A percentile compares a stretch with the other conserved stretches of the same genome.
Conservation (phyloP, 331 rosid species). For the Saraca asoca region DNA sequence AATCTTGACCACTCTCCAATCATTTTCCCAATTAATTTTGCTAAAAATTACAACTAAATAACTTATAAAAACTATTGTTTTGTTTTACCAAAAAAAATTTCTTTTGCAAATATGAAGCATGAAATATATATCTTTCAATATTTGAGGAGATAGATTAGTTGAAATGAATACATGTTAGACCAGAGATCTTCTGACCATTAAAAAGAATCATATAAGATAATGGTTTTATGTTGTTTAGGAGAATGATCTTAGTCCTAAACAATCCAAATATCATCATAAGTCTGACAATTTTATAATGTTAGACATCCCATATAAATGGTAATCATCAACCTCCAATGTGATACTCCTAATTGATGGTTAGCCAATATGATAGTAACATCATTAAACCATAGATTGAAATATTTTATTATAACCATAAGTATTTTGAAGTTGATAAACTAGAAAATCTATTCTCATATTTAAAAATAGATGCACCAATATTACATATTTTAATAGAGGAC, state of each 20-base stretch:
- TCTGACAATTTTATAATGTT: conserved; percentile 13
- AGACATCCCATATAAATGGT: conserved; percentile 17
- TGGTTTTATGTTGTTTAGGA: not conserved
- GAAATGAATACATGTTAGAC: too few relatives aligned
- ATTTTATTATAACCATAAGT: conserved; percentile 36
- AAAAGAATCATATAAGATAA: not conserved
- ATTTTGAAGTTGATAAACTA: conserved; percentile 35
- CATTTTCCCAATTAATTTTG: not conserved
- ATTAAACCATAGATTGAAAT: conserved; percentile 14
- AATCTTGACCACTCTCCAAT: too few relatives aligned
- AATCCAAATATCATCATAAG: conserved; percentile 28
- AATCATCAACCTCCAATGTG: conserved; percentile 29
- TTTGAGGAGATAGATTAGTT: not conserved
- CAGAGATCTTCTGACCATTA: too few relatives aligned
- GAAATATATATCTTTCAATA: too few relatives aligned
- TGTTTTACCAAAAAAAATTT: not conserved
- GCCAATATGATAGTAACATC: conserved; percentile 6
- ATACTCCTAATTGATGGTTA: conserved; percentile 35
- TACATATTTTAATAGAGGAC: too few relatives aligned
- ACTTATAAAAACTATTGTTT: too few relatives aligned
- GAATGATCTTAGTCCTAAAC: not conserved
- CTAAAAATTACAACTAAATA: conserved; percentile 3
- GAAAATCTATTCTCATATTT: too few relatives aligned
- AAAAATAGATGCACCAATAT: too few relatives aligned
- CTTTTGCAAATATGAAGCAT: too few relatives aligned